Base-by-base conservation (phyloP, 306 rosid species). In the Acacia acuminata region DNA sequence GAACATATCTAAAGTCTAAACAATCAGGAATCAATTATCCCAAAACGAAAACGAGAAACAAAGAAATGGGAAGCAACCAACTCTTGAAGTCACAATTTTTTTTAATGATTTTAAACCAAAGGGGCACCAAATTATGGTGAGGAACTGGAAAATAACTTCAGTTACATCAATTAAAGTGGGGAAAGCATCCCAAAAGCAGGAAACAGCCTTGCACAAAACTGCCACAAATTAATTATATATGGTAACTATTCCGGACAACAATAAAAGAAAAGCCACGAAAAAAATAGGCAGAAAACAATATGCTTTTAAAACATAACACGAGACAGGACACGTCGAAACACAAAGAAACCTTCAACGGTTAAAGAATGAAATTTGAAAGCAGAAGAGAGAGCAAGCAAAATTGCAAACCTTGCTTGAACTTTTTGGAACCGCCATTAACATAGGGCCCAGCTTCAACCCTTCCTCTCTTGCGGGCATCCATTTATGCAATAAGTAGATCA, bases 381-480 rank as follows among this genome's bases (percentile, higher is more conserved):
- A 27, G 25, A 53, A n/a, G 75, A 69, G 55, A 58, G 48, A 22
- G 36, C 7, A 73, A 44, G 48, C 42, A 47, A 22, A 72, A 72
- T 63, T 4, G 8, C 72, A 43, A 76, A 88, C 91, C 89, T 88
- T 84, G 88, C 85, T 86, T 83, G 73, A 61, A 80, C 87, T 81
- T 86, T 84, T 88, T 88, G 56, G 79, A 16, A 74, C 81, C 81
- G 71, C 90, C 91, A 83, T 88, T 88, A 76, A 76, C 80, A 65
- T 70, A 78, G 75, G 76, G 24, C 38, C 78, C 86, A 76, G 73
- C 25, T 9, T 85, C 89, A 38, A 79, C 75, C 84, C 91, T 88
- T 38, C 86, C 91, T 84, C 91, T 85, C 84, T 88, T 88, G 78
- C 89, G 89, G 55, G 55, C 75, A 83, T 80, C 85, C 89, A 86